phyloP scores from a whole-genome alignment of 2,329 filamentous ascomycete species.

The Trichophyton schoenleinii region DNA sequence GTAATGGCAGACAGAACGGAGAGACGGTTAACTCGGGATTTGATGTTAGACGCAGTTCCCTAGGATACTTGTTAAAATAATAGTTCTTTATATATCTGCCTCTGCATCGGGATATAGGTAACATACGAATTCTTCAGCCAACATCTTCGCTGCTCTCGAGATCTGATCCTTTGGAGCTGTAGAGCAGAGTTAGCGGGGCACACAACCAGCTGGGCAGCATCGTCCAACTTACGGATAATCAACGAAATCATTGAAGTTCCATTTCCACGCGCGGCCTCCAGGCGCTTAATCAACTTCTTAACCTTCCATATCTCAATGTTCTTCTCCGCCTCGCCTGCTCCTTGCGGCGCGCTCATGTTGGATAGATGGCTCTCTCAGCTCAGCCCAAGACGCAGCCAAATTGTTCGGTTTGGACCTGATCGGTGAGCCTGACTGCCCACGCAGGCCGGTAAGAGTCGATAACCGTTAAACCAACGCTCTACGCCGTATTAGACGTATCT shows the following conservation, averaged over 20 bases:
- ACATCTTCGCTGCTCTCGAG: conserved; percentile 93
- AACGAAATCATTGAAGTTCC: conserved; percentile 99
- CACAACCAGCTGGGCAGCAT: not conserved
- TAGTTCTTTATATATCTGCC: not conserved
- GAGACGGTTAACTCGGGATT: conserved; percentile 96
- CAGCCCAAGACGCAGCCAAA: not conserved
- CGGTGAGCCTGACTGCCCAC: conserved; percentile 10
- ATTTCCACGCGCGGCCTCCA: conserved; percentile 94
- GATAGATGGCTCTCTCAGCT: conserved; percentile 11
- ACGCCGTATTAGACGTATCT: not conserved
- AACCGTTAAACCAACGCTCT: not conserved
- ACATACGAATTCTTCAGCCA: conserved; percentile 98
- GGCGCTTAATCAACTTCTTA: conserved; percentile 98
- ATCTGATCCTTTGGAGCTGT: conserved; percentile 94
- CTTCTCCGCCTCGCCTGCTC: conserved; percentile 92
- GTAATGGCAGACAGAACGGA: conserved; percentile 97
- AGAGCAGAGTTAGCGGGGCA: conserved; percentile 8
- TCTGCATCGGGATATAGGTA: not conserved
- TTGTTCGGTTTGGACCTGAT: not conserved
- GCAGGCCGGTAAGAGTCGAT: not conserved
- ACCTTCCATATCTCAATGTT: conserved; percentile 87
- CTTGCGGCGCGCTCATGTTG: conserved; percentile 70
- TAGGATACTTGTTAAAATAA: conserved; percentile 26
- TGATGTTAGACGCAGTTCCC: conserved; percentile 99
- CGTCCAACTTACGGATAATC: conserved; percentile 68